Conservation (phyloP, 495 filamentous ascomycete genomes). For the Paragyromitra xinjiangensis region DNA sequence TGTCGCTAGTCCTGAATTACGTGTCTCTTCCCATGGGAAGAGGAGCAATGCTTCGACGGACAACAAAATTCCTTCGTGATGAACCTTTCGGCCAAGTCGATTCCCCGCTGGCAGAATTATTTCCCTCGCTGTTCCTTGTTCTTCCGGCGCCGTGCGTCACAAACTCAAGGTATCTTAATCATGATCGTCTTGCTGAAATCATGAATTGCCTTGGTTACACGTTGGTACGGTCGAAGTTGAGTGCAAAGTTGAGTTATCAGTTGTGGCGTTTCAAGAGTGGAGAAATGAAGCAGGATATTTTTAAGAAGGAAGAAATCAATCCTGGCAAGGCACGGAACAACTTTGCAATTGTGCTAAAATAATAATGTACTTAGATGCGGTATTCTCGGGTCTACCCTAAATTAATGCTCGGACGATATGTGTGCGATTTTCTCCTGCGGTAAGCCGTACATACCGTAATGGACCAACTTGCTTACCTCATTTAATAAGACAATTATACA, state of each 20-base stretch:
- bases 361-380: slow-evolving; percentile 37
- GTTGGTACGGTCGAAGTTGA: slow-evolving; percentile 71
- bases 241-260: slow-evolving; percentile 86
- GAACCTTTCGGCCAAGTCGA: slow-evolving; percentile 30
- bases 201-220: slow-evolving; percentile 80
- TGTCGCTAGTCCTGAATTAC: slow-evolving; percentile 96
- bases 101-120: slow-evolving; percentile 57
- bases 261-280: slow-evolving; percentile 70
- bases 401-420: slow-evolving; percentile 13
- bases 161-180: slow-evolving; percentile 90
- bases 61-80: slow-evolving; percentile 70
- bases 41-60: slow-evolving; percentile 86
- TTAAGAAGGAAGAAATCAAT: slow-evolving; percentile 76
- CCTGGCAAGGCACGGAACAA: slow-evolving; percentile 82
- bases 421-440: slow-evolving; percentile 4
- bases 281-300: slow-evolving; percentile 52
- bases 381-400: background rate
- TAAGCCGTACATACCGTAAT: background rate
- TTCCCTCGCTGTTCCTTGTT: slow-evolving; percentile 90
- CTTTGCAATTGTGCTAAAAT: slow-evolving; percentile 76
- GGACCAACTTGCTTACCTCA: background rate
- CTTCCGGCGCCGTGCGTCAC: slow-evolving; percentile 85
- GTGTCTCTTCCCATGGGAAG: slow-evolving; percentile 77
- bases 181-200: slow-evolving; percentile 73
- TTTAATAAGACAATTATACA: slow-evolving; percentile 14